Evolutionary conservation across 805 yeast species (phyloP).

Genomic region (Diddensiella santjacobensis): DNA sequence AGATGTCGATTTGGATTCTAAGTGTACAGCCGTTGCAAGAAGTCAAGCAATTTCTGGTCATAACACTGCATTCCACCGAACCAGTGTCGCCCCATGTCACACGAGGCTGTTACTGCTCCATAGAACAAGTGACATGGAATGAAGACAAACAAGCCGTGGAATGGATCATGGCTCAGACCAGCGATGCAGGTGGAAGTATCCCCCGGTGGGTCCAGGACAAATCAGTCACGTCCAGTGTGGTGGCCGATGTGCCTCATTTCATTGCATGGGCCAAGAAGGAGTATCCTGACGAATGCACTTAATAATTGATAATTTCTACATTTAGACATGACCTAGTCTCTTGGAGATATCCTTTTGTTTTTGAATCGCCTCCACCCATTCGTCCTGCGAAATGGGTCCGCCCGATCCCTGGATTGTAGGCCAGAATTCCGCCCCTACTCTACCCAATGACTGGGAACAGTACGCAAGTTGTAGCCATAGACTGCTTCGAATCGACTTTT

Average conservation of each 20-base stretch:
- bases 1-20: constrained; percentile 36
- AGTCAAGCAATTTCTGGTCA: constrained; percentile 31
- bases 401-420: constrained; percentile 27
- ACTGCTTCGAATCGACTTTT: constrained; percentile 45
- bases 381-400: constrained; percentile 30
- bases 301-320: neutral
- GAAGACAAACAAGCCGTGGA: constrained; percentile 27
- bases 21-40: constrained; percentile 29
- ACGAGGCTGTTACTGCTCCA: constrained; percentile 34
- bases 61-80: constrained; percentile 35
- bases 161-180: constrained; percentile 40
- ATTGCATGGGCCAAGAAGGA: constrained; percentile 29
- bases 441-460: constrained; percentile 79
- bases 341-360: constrained; percentile 40
- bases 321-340: constrained; percentile 11
- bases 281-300: neutral
- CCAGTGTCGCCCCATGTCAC: constrained; percentile 20
- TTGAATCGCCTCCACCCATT: constrained; percentile 42
- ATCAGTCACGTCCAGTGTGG: constrained; percentile 31
- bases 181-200: constrained; percentile 38
- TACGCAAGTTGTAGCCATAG: constrained; percentile 78
- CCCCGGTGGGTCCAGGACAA: constrained; percentile 38
- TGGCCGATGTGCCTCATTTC: constrained; percentile 36
- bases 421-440: constrained; percentile 70
- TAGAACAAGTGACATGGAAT: constrained; percentile 32